These are phyloP conservation scores for Amaranthus palmeri DNA, from an alignment of 148 eudicot genomes.

Conservation along the genomic window DNA sequence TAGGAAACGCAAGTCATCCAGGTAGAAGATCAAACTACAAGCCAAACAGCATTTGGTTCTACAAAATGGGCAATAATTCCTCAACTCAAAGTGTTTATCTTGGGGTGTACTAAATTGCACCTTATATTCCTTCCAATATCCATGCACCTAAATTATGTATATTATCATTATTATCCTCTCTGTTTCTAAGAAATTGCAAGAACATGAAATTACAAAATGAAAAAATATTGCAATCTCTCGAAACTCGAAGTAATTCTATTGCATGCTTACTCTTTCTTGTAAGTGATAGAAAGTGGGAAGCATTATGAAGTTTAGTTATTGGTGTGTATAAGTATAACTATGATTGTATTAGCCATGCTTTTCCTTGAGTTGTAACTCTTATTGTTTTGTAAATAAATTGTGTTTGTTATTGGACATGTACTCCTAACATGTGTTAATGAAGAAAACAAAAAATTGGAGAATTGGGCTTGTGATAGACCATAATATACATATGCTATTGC, in stretches of 20 bases:
- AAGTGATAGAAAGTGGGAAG: neutral
- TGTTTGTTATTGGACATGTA: neutral
- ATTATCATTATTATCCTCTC: neutral
- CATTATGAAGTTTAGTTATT: neutral
- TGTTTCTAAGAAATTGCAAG: too few species aligned
- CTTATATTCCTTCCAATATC: neutral
- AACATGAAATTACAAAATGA: too few species aligned
- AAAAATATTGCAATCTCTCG: too few species aligned
- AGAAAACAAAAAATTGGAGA: too few species aligned
- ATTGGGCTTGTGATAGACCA: too few species aligned
- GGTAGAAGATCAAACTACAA: conserved; percentile 35
- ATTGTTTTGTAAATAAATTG: conserved; percentile 7
- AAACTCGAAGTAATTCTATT: neutral
- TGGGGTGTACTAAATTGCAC: conserved; percentile 11
- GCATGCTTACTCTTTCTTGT: neutral
- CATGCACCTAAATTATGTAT: neutral
- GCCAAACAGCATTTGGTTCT: conserved; percentile 34
- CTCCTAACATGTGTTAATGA: neutral
- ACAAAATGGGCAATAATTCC: conserved; percentile 16
- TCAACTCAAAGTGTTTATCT: conserved; percentile 10
- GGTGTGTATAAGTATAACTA: neutral
- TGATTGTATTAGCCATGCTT: neutral
- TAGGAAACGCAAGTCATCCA: conserved; percentile 26
- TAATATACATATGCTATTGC: too few species aligned
- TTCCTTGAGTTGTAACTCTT: neutral